Evolutionary conservation across 768 basidiomycete genomes (phyloP), one percentile per base, ranked within the genome.

Genomic region (Boletus edulis): DNA sequence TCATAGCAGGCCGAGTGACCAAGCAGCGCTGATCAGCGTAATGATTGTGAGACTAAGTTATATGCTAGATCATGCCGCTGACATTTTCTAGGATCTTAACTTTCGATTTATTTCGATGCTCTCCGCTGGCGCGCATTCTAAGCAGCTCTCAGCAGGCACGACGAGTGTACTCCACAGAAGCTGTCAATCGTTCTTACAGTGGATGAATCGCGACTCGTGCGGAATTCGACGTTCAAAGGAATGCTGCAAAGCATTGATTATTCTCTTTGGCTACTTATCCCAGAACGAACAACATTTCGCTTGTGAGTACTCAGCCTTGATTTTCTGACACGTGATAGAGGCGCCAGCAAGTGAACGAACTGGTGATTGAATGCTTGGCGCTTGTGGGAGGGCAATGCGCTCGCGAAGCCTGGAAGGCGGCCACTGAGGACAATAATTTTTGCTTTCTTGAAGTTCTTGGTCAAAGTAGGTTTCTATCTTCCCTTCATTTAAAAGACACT

Each of bases 161-260:
- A 57, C 46, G 46, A 57, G 12, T 17, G 24, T 69, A 31, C 62
- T 71, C 40, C 51, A 56, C 18, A 53, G 44, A 50, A 52, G 49
- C 12, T 72, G 65, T 49, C 50, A 13, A 39, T 44, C 60, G 24
- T 54, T 69, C 32, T 56, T 53, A 31, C 60, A 61, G 38, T 71
- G 65, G 59, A 63, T 67, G 41, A 49, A 59, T n/a, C 40, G 24
- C 17, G 54, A 71, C 37, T 46, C 49, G 7, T 62, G 59, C 39
- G 67, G 69, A 43, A 62, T 71, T 44, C 71, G 44, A 49, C 54
- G 50, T 45, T 71, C 70, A 17, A 52, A 31, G 22, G 69, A 71
- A 43, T 72, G 67, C 49, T 69, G 71, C 46, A 69, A 62, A 51
- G 56, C 53, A n/a, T 52, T 70, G 48, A 58, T 68, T 1, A 44